A percentile compares a stretch with the other conserved stretches of the same genome.
phyloP scores from a whole-genome alignment of 1,284 basidiomycete species.

The Inonotus hispidus region DNA sequence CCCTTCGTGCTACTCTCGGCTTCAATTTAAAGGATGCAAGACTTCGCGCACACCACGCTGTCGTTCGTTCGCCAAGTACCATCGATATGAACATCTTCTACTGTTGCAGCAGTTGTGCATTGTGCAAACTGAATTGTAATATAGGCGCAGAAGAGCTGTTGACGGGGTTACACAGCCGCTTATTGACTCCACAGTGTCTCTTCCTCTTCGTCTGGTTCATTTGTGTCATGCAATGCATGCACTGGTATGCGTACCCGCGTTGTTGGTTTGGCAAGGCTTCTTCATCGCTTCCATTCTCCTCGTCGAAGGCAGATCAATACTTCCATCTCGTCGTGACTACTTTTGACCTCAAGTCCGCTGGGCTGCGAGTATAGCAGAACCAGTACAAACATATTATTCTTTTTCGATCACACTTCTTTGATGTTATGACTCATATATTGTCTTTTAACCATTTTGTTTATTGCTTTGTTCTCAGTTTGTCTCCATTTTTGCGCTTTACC shows the following conservation, averaged over 20 bases:
- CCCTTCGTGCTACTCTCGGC: neutral
- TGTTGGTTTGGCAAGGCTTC: neutral
- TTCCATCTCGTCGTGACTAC: neutral
- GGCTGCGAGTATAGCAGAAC: neutral
- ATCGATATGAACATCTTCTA: neutral
- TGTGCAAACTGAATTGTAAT: neutral
- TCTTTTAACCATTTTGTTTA: too few relatives aligned
- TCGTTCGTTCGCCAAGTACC: neutral
- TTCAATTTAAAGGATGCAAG: neutral
- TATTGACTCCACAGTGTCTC: neutral
- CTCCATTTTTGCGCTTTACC: neutral
- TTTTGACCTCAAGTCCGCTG: neutral
- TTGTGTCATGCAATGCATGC: neutral
- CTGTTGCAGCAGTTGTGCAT: neutral
- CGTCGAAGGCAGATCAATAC: neutral
- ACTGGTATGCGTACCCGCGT: neutral
- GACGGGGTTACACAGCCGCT: neutral
- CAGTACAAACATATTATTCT: neutral
- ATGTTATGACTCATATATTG: neutral
- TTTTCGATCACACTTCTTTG: neutral
- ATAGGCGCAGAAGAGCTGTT: neutral
- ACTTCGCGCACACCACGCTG: neutral
- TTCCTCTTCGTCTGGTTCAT: neutral
- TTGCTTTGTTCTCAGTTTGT: neutral
- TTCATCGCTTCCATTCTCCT: neutral